phyloP scores from a whole-genome alignment of 116 monocot species.

The Trichopus zeylanicus region DNA sequence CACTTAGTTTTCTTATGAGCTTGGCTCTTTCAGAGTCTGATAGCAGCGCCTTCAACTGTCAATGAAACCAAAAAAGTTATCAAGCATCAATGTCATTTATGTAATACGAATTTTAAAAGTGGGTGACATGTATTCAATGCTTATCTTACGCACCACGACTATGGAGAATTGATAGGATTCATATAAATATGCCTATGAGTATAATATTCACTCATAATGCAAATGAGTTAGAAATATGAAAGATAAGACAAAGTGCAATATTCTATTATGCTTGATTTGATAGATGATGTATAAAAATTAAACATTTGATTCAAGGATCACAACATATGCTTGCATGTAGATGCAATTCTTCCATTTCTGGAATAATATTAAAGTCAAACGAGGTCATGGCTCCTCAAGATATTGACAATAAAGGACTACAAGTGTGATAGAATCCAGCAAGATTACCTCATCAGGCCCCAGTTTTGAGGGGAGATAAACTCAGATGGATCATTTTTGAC shows the following conservation, averaged over 20 bases:
- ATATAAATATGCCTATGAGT: too few species aligned
- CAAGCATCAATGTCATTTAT: neutral
- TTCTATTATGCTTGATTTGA: too few species aligned
- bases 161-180: too few species aligned
- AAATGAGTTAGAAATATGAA: neutral
- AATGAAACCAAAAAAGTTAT: constrained; percentile 8
- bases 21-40: constrained; percentile 55
- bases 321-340: too few species aligned
- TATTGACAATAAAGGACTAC: neutral
- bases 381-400: neutral
- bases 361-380: neutral
- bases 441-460: constrained; percentile 37
- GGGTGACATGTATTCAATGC: too few species aligned
- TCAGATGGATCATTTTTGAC: constrained; percentile 32
- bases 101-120: neutral
- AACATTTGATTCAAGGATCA: too few species aligned
- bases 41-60: constrained; percentile 65
- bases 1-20: constrained; percentile 68
- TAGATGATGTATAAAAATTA: too few species aligned
- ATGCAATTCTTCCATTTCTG: too few species aligned
- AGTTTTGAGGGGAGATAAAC: constrained; percentile 14
- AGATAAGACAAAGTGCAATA: neutral
- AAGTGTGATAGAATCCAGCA: neutral
- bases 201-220: too few species aligned
- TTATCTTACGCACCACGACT: neutral